Base-by-base conservation (phyloP, 805 yeast genomes). In the Candida boleticola region DNA sequence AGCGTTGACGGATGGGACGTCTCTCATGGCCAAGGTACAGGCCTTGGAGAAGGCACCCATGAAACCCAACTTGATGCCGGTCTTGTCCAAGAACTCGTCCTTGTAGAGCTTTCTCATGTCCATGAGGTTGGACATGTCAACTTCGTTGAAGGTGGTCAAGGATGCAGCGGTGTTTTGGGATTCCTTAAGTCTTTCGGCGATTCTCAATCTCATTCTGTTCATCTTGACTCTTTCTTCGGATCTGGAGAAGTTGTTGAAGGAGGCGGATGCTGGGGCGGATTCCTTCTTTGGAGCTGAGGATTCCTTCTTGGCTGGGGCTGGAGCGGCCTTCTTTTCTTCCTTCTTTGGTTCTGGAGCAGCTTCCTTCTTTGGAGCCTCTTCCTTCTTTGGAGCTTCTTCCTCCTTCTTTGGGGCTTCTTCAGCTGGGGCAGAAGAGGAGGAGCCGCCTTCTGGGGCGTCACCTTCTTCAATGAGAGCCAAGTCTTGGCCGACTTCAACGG, bases 141-240 rank as follows among this genome's bases (percentile, higher is more conserved):
- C 95, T 75, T 92, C 99, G 73, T 92, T 92, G 80, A 92, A 92
- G 39, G 99, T 92, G 43, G 99, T 92, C 63, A 92, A 80, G 36
- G 98, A 88, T 29, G 99, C 99, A 52, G 98, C 95, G 43, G 98
- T 90, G 78, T 93, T 93, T 74, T 92, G 99, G 27, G 98, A 87
- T 77, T 93, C 98, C 88, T 92, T 92, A 64, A 92, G 85, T 74
- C 99, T 88, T 77, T 92, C 98, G 47, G 99, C 96, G 54, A 93
- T 93, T 79, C 99, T 88, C 73, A 88, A 71, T 74, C 99, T 85
- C 98, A 92, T 93, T 77, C 99, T 87, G 83, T 90, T 93, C 98
- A 92, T 92, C 78, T 92, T 92, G 51, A 93, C 95, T 65, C 89
- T 81, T 63, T 83, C 85, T 73, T 93, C 98, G 48, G 73, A 68